Evolutionary conservation across 805 yeast species (phyloP).

Genomic region (Pichia pseudocactophila): DNA sequence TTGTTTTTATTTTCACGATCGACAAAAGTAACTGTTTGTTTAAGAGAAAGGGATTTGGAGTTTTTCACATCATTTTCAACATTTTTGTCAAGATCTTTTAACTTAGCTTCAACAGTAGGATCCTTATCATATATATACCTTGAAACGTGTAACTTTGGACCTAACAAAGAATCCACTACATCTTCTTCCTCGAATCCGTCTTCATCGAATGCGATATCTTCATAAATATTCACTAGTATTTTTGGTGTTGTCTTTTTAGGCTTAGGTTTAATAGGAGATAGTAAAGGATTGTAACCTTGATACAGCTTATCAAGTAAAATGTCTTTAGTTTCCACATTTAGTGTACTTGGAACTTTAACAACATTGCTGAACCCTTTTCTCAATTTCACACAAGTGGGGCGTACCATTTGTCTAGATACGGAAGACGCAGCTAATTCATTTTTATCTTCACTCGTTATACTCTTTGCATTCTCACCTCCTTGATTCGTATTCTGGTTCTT

Average conservation of each 20-base stretch:
- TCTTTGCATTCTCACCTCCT: not conserved
- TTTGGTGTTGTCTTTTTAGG: constrained; percentile 19
- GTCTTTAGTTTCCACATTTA: constrained; percentile 26
- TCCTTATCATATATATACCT: constrained; percentile 13
- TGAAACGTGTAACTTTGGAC: constrained; percentile 16
- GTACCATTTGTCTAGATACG: not conserved
- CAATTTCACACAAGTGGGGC: constrained; percentile 5
- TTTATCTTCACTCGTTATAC: too few relatives aligned
- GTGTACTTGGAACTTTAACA: constrained; percentile 28
- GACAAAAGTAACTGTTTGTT: not conserved
- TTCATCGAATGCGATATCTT: constrained; percentile 21
- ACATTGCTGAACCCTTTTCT: constrained; percentile 28
- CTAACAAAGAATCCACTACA: constrained; percentile 9
- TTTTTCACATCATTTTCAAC: not conserved
- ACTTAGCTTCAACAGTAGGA: constrained; percentile 13
- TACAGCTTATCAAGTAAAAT: constrained; percentile 27
- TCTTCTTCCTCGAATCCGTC: constrained; percentile 6
- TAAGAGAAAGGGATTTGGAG: not conserved
- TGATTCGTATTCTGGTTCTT: not conserved
- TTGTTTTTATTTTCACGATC: not conserved
- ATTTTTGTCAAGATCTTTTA: constrained; percentile 7
- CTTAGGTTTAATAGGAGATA: constrained; percentile 20
- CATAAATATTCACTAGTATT: constrained; percentile 28
- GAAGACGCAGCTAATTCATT: too few relatives aligned
- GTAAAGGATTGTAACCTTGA: constrained; percentile 29